A percentile compares a stretch with the other conserved stretches of the same genome.
These are phyloP conservation scores for Blumeria graminis DNA, from an alignment of 2,329 filamentous ascomycete species.

Conservation along the genomic window DNA sequence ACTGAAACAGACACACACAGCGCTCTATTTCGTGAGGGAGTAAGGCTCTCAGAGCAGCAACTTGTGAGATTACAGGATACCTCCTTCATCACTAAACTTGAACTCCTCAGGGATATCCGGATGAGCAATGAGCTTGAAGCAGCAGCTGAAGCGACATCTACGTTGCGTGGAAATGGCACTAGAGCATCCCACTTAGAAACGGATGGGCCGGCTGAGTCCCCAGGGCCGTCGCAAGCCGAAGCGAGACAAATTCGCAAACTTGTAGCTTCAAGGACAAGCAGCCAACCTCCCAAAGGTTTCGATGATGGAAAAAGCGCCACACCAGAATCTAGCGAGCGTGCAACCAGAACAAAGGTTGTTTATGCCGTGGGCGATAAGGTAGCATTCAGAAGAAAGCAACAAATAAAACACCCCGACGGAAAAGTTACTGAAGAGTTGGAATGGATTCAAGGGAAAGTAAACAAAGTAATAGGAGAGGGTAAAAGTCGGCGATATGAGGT, in stretches of 20 bases:
- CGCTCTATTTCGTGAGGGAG: constrained; percentile 2
- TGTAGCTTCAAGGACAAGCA: constrained; percentile 10
- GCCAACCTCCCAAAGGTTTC: constrained; percentile 12
- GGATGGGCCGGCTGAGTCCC: constrained; percentile 14
- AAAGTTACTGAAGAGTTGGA: constrained; percentile 21
- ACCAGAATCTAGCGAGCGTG: constrained; percentile 8
- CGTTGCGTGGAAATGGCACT: constrained; percentile 9
- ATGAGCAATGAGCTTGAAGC: constrained; percentile 2
- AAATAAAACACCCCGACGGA: constrained; percentile 17
- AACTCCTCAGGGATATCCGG: constrained; percentile 2
- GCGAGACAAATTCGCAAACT: constrained; percentile 12
- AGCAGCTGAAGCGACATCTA: constrained; percentile 5
- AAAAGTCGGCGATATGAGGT: constrained; percentile 60
- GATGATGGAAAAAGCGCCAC: constrained; percentile 7
- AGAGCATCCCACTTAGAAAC: constrained; percentile 11
- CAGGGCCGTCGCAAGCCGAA: constrained; percentile 13
- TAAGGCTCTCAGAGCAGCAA: constrained; percentile 2
- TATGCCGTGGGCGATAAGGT: constrained; percentile 40
- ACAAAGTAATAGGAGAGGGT: constrained; percentile 49
- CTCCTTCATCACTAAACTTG: constrained; percentile 1
- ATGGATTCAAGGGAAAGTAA: constrained; percentile 59
- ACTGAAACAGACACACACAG: constrained; percentile 2
- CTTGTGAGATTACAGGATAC: neutral
- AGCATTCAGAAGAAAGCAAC: constrained; percentile 36
- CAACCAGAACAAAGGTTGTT: constrained; percentile 22